Base-by-base conservation (phyloP, 1,284 basidiomycete species). In the Calocybe gambosa region DNA sequence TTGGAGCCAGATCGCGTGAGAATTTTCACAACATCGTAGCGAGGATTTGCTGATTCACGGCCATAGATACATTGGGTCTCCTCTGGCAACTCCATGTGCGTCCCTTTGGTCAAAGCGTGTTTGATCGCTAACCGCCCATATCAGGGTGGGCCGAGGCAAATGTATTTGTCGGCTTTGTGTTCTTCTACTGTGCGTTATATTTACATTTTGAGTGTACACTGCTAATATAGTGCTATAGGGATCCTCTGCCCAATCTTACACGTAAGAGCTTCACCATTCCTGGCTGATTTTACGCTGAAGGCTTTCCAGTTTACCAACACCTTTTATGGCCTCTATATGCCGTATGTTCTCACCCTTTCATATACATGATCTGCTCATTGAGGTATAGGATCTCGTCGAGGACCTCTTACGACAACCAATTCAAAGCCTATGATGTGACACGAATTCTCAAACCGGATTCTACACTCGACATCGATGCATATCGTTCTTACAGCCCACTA, bases 401-500 rank as follows among this genome's bases (percentile, higher is more conserved):
- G n/a, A 64, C 54, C 8, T 71, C 78, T 3, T 85, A 68, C 53
- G 81, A 84, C 58, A 82, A 82, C 54, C 71, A 71, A n/a, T 82
- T 82, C 2, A 46, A 55, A 0, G 39, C 65, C 0, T 96, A 93
- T 72, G 72, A 93, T 49, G 77, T 90, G 13, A 65, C 65, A 1
- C 65, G 66, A 2, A 84, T 96, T 39, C 65, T 93, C 39, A 81
- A 68, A n/a, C 50, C 71, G 0, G 75, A 85, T 18, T 58, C 68
- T 1, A 73, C 74, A 0, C 53, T 94, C 55, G 79, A 94, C 61
- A 43, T 62, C 13, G 66, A 67, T 0, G 84, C 80, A 0, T 95
- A 94, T 64, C 61, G 78, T 38, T 64, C 58, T 0, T 96, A 96
- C 61, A 91, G 88, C 47, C 90, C 89, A 0, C 67, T 93, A 1